Base-by-base conservation (phyloP, 2,329 filamentous ascomycete species). In the Chalara sp. region DNA sequence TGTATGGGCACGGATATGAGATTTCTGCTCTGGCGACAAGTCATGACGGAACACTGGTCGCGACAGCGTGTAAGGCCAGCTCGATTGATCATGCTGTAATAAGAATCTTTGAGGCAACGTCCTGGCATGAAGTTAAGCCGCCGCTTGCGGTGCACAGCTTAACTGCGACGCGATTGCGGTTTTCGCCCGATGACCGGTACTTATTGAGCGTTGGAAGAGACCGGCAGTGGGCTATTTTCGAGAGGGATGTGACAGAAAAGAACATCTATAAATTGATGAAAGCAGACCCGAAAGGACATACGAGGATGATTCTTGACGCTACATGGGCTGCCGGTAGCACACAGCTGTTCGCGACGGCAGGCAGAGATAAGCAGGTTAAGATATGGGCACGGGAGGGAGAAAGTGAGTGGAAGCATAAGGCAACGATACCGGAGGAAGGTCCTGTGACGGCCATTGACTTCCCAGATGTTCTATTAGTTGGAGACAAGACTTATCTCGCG, bases 1-100 rank as follows among this genome's bases (percentile, higher is more conserved):
- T 99, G 1, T 99, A 99, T 69, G 93, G 93, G 1, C 93, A 99
- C 69, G 93, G 93, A 32, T 96, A 96, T 70, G 93, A 99, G 68
- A 92, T 99, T 46, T 95, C 89, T 2, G 87, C 89, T 37, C 80
- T 96, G 12, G 87, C 91, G 8, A 79, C 85, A 6, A 89, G 83
- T 62, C 80, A 87, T 63, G 83, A 90, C 60, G 86, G 87, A 10
- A 73, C 69, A 4, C 68, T 96, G 28, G 78, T 99, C 11, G 93
- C 93, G 32, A 96, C 91, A 48, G 90, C 93, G 2, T 99, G 93
- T 72, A 89, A 87, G 63, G 93, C 93, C 13, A 95, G 86, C 64
- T 95, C 90, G 1, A 76, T 92, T 51, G 93, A 96, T 67, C 93
- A 99, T 65, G 93, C 93, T 42, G 91, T 97, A 39, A 89, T 99